Conservation (phyloP, 768 basidiomycete genomes). For the Suillus variegatus region DNA sequence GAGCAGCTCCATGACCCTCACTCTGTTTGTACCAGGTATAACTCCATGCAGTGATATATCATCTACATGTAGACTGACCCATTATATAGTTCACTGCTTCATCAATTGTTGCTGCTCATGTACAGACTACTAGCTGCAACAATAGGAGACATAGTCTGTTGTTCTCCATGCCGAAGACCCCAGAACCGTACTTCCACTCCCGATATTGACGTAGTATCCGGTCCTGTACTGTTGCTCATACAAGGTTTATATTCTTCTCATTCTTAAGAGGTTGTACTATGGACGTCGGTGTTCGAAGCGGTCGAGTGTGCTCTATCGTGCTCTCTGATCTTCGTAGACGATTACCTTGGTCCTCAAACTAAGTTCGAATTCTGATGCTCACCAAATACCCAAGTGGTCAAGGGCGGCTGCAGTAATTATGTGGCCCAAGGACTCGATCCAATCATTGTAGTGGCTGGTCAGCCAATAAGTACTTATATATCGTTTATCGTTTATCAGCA, state of each 20-base stretch:
- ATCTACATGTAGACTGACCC: neutral
- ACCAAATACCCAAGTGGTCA: neutral
- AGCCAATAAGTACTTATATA: no score
- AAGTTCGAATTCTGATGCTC: neutral
- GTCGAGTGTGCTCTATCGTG: neutral
- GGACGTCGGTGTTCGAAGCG: neutral
- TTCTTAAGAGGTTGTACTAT: neutral
- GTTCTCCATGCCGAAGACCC: neutral
- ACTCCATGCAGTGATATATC: neutral
- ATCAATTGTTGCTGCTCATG: neutral
- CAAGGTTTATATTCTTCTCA: neutral
- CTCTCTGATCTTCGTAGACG: neutral
- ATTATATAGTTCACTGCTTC: neutral
- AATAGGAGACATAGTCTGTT: neutral
- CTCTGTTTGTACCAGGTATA: neutral
- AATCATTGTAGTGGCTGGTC: no score
- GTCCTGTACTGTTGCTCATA: neutral
- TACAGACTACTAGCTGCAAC: neutral
- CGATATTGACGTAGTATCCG: neutral
- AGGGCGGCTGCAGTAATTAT: neutral
- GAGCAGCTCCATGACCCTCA: neutral
- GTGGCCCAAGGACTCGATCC: no score
- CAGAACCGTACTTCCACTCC: neutral
- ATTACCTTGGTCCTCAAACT: neutral
- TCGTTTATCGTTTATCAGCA: no score